Evolutionary conservation across 208 protist species (phyloP).

Genomic region (Trypanosoma congolense): DNA sequence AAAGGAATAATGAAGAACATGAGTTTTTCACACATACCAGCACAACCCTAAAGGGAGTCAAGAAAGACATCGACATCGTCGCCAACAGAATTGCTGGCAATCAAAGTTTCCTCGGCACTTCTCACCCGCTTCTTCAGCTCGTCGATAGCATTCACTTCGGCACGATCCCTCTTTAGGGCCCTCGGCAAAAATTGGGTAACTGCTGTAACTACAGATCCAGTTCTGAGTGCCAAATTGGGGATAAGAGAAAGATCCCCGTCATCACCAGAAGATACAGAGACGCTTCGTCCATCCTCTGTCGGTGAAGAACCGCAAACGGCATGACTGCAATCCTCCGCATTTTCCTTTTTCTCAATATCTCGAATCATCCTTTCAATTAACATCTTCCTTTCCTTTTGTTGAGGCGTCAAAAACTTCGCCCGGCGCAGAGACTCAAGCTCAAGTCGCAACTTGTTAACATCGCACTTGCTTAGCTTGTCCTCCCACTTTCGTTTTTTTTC

Average conservation of each 20-base stretch:
- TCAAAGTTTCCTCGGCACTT: conserved; percentile 43
- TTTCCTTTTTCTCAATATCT: conserved; percentile 19
- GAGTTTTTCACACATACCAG: background rate
- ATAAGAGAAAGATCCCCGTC: conserved; percentile 10
- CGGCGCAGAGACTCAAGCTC: conserved; percentile 47
- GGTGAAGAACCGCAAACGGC: background rate
- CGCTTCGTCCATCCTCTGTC: background rate
- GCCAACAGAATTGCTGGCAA: conserved; percentile 26
- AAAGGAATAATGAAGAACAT: background rate
- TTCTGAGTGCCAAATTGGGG: background rate
- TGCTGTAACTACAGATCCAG: background rate
- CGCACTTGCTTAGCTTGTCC: conserved; percentile 41
- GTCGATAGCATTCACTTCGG: background rate
- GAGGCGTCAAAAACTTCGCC: conserved; percentile 58
- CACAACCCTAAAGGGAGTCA: conserved; percentile 30
- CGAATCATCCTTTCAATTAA: conserved; percentile 50
- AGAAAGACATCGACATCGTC: conserved; percentile 57
- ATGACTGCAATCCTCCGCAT: background rate
- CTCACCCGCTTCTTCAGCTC: conserved; percentile 22
- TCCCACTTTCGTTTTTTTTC: conserved; percentile 55
- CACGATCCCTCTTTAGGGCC: conserved; percentile 13
- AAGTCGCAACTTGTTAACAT: conserved; percentile 38
- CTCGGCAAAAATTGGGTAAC: conserved; percentile 25
- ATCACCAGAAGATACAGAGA: conserved; percentile 8
- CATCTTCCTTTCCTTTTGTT: conserved; percentile 65